phyloP scores from a whole-genome alignment of 345 rosid species.

The Hevea brasiliensis region DNA sequence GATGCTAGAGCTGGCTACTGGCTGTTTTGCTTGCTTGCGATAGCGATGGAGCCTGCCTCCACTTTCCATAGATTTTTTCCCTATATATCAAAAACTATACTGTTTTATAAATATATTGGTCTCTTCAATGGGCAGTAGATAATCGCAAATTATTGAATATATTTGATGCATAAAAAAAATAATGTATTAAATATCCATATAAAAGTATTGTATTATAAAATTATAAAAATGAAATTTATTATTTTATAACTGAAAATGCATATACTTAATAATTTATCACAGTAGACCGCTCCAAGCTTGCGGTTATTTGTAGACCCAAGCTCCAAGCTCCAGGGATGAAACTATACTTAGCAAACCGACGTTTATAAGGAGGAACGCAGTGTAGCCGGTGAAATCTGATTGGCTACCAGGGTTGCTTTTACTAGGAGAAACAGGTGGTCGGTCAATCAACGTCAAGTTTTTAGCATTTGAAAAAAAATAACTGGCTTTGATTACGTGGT shows the following conservation, averaged over 20 bases:
- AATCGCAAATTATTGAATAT: too few relatives aligned
- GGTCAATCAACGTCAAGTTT: background rate
- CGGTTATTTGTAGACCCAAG: constrained; percentile 12
- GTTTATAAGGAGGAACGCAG: constrained; percentile 10
- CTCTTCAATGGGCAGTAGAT: constrained; percentile 10
- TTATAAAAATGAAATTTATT: too few relatives aligned
- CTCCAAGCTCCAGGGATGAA: too few relatives aligned
- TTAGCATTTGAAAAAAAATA: background rate
- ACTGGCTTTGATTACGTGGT: constrained; percentile 6
- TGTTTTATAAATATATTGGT: background rate
- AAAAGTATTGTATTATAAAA: too few relatives aligned
- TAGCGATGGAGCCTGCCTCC: too few relatives aligned
- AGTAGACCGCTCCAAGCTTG: background rate
- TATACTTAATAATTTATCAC: too few relatives aligned
- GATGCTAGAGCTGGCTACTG: background rate
- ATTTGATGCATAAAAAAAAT: too few relatives aligned
- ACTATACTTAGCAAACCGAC: constrained; percentile 12
- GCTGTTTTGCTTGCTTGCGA: too few relatives aligned
- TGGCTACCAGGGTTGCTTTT: background rate
- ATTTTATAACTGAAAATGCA: too few relatives aligned
- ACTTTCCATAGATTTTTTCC: constrained; percentile 14
- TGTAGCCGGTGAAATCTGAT: constrained; percentile 13
- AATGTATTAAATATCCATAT: too few relatives aligned
- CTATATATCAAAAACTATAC: background rate
- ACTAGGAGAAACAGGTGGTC: constrained; percentile 9